Evolutionary conservation across 768 basidiomycete genomes (phyloP), one percentile per base, ranked within the genome.

Genomic region (Lactifluus hygrophoroides): DNA sequence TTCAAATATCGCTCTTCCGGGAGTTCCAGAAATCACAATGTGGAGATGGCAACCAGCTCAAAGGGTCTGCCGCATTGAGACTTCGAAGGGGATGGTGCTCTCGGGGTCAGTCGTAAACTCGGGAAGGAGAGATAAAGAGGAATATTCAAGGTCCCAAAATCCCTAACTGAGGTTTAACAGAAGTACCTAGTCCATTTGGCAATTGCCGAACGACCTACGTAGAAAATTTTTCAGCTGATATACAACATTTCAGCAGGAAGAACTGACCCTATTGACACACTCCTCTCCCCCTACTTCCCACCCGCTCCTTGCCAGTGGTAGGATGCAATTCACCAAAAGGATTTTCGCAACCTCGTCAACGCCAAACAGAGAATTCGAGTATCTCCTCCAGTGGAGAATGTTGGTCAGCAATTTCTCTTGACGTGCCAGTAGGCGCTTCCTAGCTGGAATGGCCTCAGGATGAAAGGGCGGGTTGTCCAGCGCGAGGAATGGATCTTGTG

Each of bases 261-360:
- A 40, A 68, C 73, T 63, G 60, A 90, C 90, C 79, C 80, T 81
- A 28, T 71, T 74, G 56, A 80, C 73, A 58, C 80, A 71, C 38
- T 81, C 81, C 69, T 85, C 79, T 2, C 91, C 91, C 11, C 94
- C 92, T 37, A 90, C 86, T 43, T 91, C 90, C 94, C 93, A 96
- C 9, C 87, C 88, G 56, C 77, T 79, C 60, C 82, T 78, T 5
- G 91, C 85, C 30, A 89, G 75, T 5, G 80, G 81, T 50, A 86
- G 66, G 43, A 94, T 76, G 60, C 78, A 78, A 19, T 77, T 73
- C 21, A 79, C 78, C 9, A 89, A 75, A 16, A 93, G 70, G 61
- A 75, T 77, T 14, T 71, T 76, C 21, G 81, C 76, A 45, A 89
- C 72, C 48, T 75, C 70, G 8, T 77, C 80, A n/a, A 83, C 66